phyloP scores from a whole-genome alignment of 176 grass and related monocot genomes.

The Oryza rufipogon region DNA sequence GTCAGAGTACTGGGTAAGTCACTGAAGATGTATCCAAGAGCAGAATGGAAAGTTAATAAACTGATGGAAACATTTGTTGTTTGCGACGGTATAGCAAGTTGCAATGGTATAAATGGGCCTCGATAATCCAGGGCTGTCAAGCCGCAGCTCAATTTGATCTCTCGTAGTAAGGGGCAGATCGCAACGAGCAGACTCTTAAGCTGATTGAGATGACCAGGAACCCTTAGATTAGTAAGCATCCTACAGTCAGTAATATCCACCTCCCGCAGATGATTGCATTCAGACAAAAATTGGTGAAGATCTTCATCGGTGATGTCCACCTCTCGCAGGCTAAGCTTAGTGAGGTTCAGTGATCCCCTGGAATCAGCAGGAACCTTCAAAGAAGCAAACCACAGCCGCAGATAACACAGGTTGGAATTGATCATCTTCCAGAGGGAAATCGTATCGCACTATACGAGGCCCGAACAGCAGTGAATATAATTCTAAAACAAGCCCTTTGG shows the following conservation, averaged over 20 bases:
- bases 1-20: neutral
- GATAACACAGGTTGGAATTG: neutral
- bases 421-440: slow-evolving; percentile 9
- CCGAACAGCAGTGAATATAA: neutral
- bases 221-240: slow-evolving; percentile 23
- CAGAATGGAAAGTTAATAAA: slow-evolving; percentile 9
- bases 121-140: slow-evolving; percentile 7
- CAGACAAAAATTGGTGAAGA: neutral
- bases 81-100: slow-evolving; percentile 5
- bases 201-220: neutral
- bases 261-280: slow-evolving; percentile 13
- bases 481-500: slow-evolving; percentile 14
- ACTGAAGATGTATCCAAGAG: slow-evolving; percentile 15
- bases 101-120: slow-evolving; percentile 7
- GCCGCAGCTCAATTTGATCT: neutral
- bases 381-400: slow-evolving; percentile 7
- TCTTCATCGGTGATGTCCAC: slow-evolving; percentile 27
- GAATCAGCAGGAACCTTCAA: neutral
- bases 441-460: neutral
- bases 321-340: slow-evolving; percentile 28
- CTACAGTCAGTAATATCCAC: neutral
- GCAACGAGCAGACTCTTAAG: slow-evolving; percentile 21
- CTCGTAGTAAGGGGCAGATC: slow-evolving; percentile 17
- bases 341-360: slow-evolving; percentile 24
- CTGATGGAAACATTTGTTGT: neutral